These are phyloP conservation scores for Aspergillus persii DNA, from an alignment of 2,329 filamentous ascomycete genomes.

Conservation along the genomic window DNA sequence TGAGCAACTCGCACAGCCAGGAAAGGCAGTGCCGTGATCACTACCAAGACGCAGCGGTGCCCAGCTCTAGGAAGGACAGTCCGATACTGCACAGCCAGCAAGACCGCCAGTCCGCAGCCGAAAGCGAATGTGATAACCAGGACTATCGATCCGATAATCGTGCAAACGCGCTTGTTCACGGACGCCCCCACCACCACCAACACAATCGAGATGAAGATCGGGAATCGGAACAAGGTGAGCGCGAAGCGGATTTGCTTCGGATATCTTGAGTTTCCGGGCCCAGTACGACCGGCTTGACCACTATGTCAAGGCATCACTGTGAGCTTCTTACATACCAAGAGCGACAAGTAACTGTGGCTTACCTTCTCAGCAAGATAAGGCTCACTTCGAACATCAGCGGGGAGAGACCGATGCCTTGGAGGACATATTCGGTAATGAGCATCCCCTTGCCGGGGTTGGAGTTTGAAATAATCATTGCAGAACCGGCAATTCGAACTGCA, in stretches of 20 bases:
- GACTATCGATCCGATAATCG: slow-evolving; percentile 18
- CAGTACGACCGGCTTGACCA: slow-evolving; percentile 26
- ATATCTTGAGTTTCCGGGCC: slow-evolving; percentile 25
- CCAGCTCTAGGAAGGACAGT: slow-evolving; percentile 17
- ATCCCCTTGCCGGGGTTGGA: slow-evolving; percentile 15
- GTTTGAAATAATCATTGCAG: slow-evolving; percentile 23
- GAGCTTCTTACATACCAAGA: not conserved
- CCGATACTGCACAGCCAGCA: slow-evolving; percentile 19
- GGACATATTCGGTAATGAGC: slow-evolving; percentile 19
- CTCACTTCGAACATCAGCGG: slow-evolving; percentile 31
- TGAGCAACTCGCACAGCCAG: slow-evolving; percentile 22
- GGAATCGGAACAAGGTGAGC: slow-evolving; percentile 27
- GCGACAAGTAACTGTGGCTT: not conserved
- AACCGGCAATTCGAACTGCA: slow-evolving; percentile 25
- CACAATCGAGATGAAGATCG: slow-evolving; percentile 22
- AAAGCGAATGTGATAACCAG: slow-evolving; percentile 23
- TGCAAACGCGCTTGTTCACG: slow-evolving; percentile 16
- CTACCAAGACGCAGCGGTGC: slow-evolving; percentile 18
- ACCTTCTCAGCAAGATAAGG: slow-evolving; percentile 27
- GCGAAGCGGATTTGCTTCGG: slow-evolving; percentile 19
- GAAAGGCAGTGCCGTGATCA: slow-evolving; percentile 20
- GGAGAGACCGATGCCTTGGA: slow-evolving; percentile 29
- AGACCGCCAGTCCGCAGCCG: slow-evolving; percentile 20
- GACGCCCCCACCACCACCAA: slow-evolving; percentile 21
- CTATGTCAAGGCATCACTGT: slow-evolving; percentile 5